These are phyloP conservation scores for Hyaloscypha finlandica DNA, from an alignment of 495 filamentous ascomycete genomes.

Conservation along the genomic window DNA sequence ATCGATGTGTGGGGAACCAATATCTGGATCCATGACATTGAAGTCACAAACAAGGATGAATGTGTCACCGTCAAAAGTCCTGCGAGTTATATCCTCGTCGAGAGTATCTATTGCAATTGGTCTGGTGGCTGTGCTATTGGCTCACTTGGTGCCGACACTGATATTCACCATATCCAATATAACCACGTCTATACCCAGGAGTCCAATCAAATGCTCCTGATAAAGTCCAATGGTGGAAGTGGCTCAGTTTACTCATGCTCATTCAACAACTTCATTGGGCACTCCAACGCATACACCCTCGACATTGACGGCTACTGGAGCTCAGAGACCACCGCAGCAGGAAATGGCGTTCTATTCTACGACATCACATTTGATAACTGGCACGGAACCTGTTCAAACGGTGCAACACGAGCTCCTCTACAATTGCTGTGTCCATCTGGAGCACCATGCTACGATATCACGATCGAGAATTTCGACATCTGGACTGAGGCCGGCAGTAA, in stretches of 20 bases:
- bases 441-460: conserved; percentile 54
- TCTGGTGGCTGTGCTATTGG: conserved; percentile 57
- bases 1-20: conserved; percentile 54
- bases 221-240: conserved; percentile 54
- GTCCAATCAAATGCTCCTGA: conserved; percentile 64
- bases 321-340: conserved; percentile 20
- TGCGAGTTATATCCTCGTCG: conserved; percentile 53
- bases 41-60: conserved; percentile 59
- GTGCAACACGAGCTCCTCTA: conserved; percentile 51
- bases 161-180: conserved; percentile 49
- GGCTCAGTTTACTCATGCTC: conserved; percentile 47
- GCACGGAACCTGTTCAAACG: conserved; percentile 57
- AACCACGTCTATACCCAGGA: conserved; percentile 53
- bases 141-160: conserved; percentile 42
- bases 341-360: conserved; percentile 51
- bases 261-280: conserved; percentile 61
- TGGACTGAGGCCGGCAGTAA: conserved; percentile 51
- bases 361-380: conserved; percentile 58
- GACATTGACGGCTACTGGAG: conserved; percentile 49
- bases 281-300: conserved; percentile 46
- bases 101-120: conserved; percentile 61
- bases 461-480: conserved; percentile 56
- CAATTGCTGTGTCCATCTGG: conserved; percentile 37
- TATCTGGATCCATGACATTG: conserved; percentile 52
- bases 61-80: conserved; percentile 58